These are phyloP conservation scores for Grosmannia huntii DNA, from an alignment of 2,329 filamentous ascomycete species.

Conservation along the genomic window DNA sequence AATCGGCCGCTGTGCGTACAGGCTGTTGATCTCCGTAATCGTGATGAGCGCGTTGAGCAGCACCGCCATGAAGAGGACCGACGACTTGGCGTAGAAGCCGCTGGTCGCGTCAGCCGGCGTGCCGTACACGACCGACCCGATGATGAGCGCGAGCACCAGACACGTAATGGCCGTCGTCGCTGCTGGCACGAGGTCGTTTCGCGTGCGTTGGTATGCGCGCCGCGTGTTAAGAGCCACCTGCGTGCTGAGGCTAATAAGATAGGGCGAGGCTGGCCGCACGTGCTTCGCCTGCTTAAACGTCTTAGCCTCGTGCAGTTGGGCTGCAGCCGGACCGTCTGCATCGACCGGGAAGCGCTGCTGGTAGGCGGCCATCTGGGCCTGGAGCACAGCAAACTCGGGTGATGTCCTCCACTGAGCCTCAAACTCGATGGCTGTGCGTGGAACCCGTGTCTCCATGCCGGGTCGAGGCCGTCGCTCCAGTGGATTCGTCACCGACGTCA, in stretches of 20 bases:
- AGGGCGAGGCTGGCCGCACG: conserved; percentile 44
- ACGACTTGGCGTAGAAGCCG: conserved; percentile 48
- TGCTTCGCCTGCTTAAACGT: conserved; percentile 35
- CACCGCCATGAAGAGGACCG: conserved; percentile 75
- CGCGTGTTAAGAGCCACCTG: conserved; percentile 38
- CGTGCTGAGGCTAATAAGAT: conserved; percentile 43
- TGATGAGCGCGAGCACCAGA: conserved; percentile 34
- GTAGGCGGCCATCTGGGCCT: conserved; percentile 43
- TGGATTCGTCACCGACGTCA: conserved; percentile 55
- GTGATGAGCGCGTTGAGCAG: conserved; percentile 75
- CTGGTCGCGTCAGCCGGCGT: conserved; percentile 12
- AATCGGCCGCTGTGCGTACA: conserved; percentile 80
- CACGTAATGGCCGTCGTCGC: conserved; percentile 74
- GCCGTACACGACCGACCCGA: conserved; percentile 9
- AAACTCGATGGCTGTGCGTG: conserved; percentile 49
- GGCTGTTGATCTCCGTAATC: conserved; percentile 69
- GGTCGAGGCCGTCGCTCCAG: conserved; percentile 40
- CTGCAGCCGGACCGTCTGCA: conserved; percentile 21
- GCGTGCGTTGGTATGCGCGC: conserved; percentile 68
- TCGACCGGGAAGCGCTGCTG: conserved; percentile 32
- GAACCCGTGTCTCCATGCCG: conserved; percentile 42
- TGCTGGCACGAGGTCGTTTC: conserved; percentile 60
- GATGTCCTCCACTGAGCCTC: conserved; percentile 45
- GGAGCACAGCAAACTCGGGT: conserved; percentile 34
- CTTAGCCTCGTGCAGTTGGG: conserved; percentile 33